These are phyloP conservation scores for Mortierella hygrophila DNA, from an alignment of 192 early-diverging fungal species.

Conservation along the genomic window DNA sequence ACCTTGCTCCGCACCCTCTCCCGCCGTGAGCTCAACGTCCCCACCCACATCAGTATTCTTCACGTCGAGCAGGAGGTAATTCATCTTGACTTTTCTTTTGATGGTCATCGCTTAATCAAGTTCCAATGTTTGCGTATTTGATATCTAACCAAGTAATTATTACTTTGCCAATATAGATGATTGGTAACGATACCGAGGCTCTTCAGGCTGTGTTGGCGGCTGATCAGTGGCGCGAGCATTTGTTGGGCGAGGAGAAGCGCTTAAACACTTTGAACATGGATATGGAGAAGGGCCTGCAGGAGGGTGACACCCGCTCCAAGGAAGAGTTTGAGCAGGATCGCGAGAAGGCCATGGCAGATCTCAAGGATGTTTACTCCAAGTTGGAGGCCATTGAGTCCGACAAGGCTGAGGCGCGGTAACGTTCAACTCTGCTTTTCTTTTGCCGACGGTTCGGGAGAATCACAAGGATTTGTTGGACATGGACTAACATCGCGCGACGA, in stretches of 20 bases:
- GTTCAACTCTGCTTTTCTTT: neutral
- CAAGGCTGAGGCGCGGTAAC: slow-evolving; percentile 90
- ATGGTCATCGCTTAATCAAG: neutral
- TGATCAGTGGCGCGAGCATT: slow-evolving; percentile 91
- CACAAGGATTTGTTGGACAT: neutral
- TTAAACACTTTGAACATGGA: slow-evolving; percentile 67
- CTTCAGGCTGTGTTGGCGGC: slow-evolving; percentile 92
- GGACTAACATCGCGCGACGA: neutral
- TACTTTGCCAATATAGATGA: slow-evolving; percentile 70
- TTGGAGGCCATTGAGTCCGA: slow-evolving; percentile 97
- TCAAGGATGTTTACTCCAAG: slow-evolving; percentile 89
- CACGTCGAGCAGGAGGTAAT: slow-evolving; percentile 97
- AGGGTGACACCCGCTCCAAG: slow-evolving; percentile 64
- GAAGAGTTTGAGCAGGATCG: slow-evolving; percentile 55
- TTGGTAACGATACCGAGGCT: slow-evolving; percentile 89
- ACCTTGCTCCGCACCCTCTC: slow-evolving; percentile 84
- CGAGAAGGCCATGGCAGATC: slow-evolving; percentile 49
- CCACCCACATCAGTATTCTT: slow-evolving; percentile 92
- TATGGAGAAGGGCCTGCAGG: slow-evolving; percentile 64
- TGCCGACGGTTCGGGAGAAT: neutral
- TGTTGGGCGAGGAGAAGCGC: slow-evolving; percentile 87
- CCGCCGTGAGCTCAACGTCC: slow-evolving; percentile 88
- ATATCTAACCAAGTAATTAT: neutral
- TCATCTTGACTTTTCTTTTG: neutral
- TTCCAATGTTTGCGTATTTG: neutral